Base-by-base conservation (phyloP, 768 basidiomycete species). In the Daedaleopsis nitida region DNA sequence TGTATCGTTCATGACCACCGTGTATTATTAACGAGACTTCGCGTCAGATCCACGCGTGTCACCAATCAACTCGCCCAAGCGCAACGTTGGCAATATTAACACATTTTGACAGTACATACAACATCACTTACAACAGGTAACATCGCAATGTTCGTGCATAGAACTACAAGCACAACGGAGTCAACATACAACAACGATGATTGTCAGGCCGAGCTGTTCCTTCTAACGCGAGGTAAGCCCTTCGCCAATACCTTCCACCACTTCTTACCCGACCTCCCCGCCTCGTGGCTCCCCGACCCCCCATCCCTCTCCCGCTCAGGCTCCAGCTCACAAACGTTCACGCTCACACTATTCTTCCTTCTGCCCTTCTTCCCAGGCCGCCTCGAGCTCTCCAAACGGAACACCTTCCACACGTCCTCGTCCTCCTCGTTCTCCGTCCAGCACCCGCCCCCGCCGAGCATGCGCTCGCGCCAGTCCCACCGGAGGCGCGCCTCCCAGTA, bases 381-480 rank as follows among this genome's bases (percentile, higher is more conserved):
- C 37, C n/a, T 24, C 27, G 27, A 32, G 27, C 27, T 32, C 32
- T 23, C 39, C 24, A 49, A 10, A 16, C 5, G 44, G 35, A 39
- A 24, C n/a, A 27, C 45, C 47, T 55, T 52, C 27, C 44, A 49
- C 14, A 47, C 58, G 16, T 59, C 53, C n/a, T 57, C 62, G 37
- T 57, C 50, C 10, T 12, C 34, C 24, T 59, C 62, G 44, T 52
- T 37, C 37, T 59, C 62, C 23, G 43, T 37, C 62, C 62, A 64
- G 32, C 62, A 59, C 2, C 53, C 62, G 5, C 23, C 43, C 5
- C 58, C 62, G 1, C 58, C 62, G 2, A 13, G 7, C 58, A 59
- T 56, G 10, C 62, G 58, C n/a, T 56, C 54, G 24, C 54, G 48
- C 62, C 62, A 64, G 16, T 64, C 62, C 24, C 54, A 42, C 44